These are phyloP conservation scores for Saccharum officinarum DNA, from an alignment of 176 grass and related monocot species.

Conservation along the genomic window DNA sequence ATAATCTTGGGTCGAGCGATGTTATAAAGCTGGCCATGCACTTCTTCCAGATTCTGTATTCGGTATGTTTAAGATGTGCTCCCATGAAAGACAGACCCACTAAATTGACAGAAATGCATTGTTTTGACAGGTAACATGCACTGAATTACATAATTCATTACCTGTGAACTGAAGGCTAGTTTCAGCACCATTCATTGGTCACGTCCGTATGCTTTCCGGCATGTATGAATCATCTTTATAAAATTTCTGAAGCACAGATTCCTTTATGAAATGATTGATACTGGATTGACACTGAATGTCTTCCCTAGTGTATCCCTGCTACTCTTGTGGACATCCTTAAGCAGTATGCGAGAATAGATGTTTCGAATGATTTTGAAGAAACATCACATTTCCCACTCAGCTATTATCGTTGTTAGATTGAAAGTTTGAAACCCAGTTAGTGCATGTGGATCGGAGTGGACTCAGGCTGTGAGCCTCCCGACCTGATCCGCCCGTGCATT, in stretches of 20 bases:
- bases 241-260: not conserved
- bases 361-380: not conserved
- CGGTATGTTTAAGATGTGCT: constrained; percentile 34
- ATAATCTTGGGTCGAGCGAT: constrained; percentile 78
- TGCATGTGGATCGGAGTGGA: too few relatives aligned
- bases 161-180: too few relatives aligned
- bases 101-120: not conserved
- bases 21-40: constrained; percentile 62
- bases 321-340: not conserved
- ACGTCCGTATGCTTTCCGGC: not conserved
- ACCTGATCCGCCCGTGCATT: too few relatives aligned
- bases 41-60: constrained; percentile 41
- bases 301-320: not conserved
- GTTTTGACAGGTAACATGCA: constrained; percentile 5
- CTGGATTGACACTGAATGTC: not conserved
- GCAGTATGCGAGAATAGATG: not conserved
- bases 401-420: not conserved
- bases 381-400: not conserved
- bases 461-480: too few relatives aligned
- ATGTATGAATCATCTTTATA: not conserved
- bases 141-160: too few relatives aligned
- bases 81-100: constrained; percentile 34
- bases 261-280: not conserved
- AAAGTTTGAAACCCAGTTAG: not conserved
- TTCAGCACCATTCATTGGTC: not conserved